phyloP scores from a whole-genome alignment of 78 protist genomes.

The Dictyostelium citrinum region DNA sequence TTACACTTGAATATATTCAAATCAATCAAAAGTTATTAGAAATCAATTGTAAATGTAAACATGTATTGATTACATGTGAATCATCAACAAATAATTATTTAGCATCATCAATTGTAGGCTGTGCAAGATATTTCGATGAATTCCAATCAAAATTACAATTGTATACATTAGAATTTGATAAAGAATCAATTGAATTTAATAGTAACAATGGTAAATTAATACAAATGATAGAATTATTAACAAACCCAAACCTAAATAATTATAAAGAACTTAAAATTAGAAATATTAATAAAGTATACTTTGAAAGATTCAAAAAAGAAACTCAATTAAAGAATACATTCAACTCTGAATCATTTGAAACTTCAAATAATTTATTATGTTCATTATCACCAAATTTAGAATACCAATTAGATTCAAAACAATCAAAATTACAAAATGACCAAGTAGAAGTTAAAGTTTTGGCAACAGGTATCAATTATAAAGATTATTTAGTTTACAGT shows the following conservation, averaged over 20 bases:
- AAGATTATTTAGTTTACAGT: background rate
- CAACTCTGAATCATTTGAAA: background rate
- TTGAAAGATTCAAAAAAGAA: background rate
- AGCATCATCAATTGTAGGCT: background rate
- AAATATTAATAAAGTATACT: background rate
- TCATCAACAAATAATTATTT: background rate
- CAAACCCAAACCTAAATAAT: background rate
- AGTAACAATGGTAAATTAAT: background rate
- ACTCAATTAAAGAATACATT: background rate
- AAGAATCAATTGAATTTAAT: background rate
- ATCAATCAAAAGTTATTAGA: background rate
- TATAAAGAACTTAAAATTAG: background rate
- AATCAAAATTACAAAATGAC: background rate
- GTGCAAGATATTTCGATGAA: background rate
- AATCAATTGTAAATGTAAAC: background rate
- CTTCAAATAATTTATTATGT: background rate
- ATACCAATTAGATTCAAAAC: background rate
- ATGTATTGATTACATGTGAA: background rate
- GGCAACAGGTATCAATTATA: background rate
- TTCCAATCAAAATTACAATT: background rate
- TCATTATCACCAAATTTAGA: background rate
- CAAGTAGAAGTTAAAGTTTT: conserved; percentile 25
- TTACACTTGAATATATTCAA: conserved; percentile 21
- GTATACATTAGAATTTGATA: background rate
- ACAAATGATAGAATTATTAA: background rate